Percentiles rank a stretch among this genome's conserved stretches.
phyloP scores from a whole-genome alignment of 169 alveolate genomes.

The Plasmodium coatneyi region DNA sequence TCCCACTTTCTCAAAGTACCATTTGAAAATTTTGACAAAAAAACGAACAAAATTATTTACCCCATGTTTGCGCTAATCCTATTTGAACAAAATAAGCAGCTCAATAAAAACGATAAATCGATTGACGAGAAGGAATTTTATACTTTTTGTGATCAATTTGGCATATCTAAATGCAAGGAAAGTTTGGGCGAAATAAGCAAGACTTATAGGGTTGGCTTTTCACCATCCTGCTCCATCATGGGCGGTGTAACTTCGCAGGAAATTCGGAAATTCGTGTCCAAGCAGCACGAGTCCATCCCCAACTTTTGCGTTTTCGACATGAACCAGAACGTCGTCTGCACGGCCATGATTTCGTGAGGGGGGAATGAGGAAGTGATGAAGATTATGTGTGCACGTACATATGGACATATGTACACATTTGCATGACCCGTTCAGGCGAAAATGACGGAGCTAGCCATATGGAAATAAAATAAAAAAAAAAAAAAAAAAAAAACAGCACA shows the following conservation, averaged over 20 bases:
- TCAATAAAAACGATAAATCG: slow-evolving; percentile 29
- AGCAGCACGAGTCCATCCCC: slow-evolving; percentile 85
- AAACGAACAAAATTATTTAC: slow-evolving; percentile 69
- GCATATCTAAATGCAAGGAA: slow-evolving; percentile 19
- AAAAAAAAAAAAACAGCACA: neutral
- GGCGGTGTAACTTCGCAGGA: slow-evolving; percentile 85
- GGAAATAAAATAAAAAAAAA: neutral
- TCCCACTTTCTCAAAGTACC: slow-evolving; percentile 76
- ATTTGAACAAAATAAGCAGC: slow-evolving; percentile 23
- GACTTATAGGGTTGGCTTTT: slow-evolving; percentile 40
- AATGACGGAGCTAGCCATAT: neutral
- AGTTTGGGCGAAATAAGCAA: slow-evolving; percentile 49
- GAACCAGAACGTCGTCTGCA: slow-evolving; percentile 79
- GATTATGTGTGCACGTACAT: neutral
- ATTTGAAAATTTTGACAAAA: slow-evolving; percentile 9
- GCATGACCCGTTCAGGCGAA: neutral
- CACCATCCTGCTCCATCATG: slow-evolving; percentile 72
- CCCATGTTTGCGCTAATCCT: slow-evolving; percentile 75
- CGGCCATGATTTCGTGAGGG: slow-evolving; percentile 79
- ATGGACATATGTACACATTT: neutral
- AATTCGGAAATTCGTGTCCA: slow-evolving; percentile 83
- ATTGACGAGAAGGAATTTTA: slow-evolving; percentile 26
- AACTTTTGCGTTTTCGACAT: slow-evolving; percentile 84
- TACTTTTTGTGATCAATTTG: slow-evolving; percentile 31
- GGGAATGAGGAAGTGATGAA: neutral